phyloP scores from a whole-genome alignment of 73 alveolate species.

The Tetrahymena thermophila region DNA sequence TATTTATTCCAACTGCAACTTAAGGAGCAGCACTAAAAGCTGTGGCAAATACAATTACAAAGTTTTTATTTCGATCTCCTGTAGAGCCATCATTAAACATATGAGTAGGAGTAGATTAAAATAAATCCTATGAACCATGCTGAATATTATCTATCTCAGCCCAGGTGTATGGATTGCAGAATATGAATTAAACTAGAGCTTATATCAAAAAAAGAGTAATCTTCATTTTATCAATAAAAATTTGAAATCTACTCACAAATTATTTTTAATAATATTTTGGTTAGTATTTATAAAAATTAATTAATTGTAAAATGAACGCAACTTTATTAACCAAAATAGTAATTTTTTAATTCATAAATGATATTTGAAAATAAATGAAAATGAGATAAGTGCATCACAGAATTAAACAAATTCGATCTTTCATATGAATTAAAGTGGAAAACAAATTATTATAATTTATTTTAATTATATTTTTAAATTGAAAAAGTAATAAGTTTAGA shows the following conservation, averaged over 20 bases:
- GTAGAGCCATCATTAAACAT: background rate
- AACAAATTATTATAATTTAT: too few relatives aligned
- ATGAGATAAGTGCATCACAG: too few relatives aligned
- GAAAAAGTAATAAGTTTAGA: too few relatives aligned
- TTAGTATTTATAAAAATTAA: too few relatives aligned
- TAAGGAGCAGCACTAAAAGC: background rate
- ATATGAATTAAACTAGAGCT: background rate
- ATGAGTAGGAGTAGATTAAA: background rate
- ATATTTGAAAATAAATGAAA: too few relatives aligned
- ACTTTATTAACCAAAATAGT: too few relatives aligned
- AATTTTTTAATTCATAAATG: too few relatives aligned
- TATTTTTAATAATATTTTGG: too few relatives aligned
- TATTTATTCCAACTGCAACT: background rate
- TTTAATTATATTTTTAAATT: too few relatives aligned
- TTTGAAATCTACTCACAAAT: background rate
- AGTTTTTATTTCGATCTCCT: background rate
- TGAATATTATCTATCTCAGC: background rate
- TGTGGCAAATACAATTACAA: background rate
- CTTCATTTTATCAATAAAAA: background rate
- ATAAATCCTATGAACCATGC: background rate
- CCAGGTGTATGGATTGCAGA: background rate
- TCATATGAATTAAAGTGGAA: too few relatives aligned
- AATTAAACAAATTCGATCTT: too few relatives aligned
- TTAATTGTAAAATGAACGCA: too few relatives aligned
- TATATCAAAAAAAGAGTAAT: background rate